Evolutionary conservation across 2,329 filamentous ascomycete genomes (phyloP), one percentile per base, ranked within the genome.

Genomic region (Arthrobotrys pseudoclavata): DNA sequence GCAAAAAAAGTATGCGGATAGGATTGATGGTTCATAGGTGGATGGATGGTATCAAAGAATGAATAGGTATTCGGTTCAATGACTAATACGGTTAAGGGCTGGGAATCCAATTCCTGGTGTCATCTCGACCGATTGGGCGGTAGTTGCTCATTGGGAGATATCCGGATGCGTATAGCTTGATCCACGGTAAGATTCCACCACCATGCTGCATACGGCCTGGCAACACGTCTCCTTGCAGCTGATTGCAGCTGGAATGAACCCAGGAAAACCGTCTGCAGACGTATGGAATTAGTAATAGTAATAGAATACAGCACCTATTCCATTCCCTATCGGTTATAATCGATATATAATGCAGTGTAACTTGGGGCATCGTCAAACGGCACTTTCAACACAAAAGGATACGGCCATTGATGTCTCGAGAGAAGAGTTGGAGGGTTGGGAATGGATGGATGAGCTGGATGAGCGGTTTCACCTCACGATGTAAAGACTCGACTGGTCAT

Each of bases 1-100:
- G 80, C 85, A 92, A 29, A 85, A 85, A 48, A 96, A 93, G 82
- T 97, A 97, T 83, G 89, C 87, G 7, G 62, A 67, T 5, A 68
- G 42, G 34, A 24, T 57, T 6, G 22, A 57, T 20, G 61, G 20
- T 26, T 37, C 24, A 31, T 64, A 31, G 31, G 18, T 15, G 20
- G 15, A 5, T 3, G 4, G 12, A 15, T 10, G 15, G 29, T 42
- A n/a, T 18, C 24, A 31, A 24, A 15, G 13, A 13, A 9, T 13
- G 22, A 22, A 6, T 7, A 22, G 29, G 42, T 31, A 2, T 45
- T 12, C 20, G 3, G 29, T 52, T 53, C 15, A 18, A 24, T 53
- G 24, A 18, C 22, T 12, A 29, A 53, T 53, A 29, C 24, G 4
- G n/a, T 1, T 6, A 53, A n/a, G 1, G 24, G 50, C 24, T 31